Base-by-base conservation (phyloP, 257 asterid species). In the Cynanchum wilfordii region DNA sequence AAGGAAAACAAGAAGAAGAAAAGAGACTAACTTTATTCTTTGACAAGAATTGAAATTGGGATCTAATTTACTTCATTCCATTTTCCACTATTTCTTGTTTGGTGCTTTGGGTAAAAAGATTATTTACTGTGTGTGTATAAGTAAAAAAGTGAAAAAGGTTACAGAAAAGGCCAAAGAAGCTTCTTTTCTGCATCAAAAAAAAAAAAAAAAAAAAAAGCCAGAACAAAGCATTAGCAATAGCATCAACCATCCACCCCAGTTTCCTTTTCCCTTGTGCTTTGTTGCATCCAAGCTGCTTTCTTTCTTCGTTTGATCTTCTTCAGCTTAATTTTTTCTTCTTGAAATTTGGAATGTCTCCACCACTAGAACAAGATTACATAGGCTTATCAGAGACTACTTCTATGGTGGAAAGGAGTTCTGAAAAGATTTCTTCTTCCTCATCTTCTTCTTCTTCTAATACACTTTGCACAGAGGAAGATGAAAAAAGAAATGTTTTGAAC, bases 331-430 rank as follows among this genome's bases (percentile, higher is more conserved):
- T 67, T 55, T 73, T 74, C 47, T 69, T 44, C 55, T 44, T 68
- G 56, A 50, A 45, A 47, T 59, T 25, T 3, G 51, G 66, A 62
- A 89, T 89, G 94, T 86, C 90, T 80, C 71, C 68, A 29, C 87
- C 89, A 75, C 76, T 85, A 65, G 92, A 88, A 74, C 92, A 85
- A 40, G 90, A 86, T 75, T 87, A 88, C 67, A 86, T 83, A 83
- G 96, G 96, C 73, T 70, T 87, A 77, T 80, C 87, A 55, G 95
- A 86, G 87, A 69, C 86, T 82, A 69, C 86, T 82, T 77, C 77
- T 45, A 75, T 80, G 3, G 36, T 73, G 75, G 90, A 81, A 68
- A 84, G 78, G 75, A 70, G 45, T 81, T 76, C 86, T 74, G 89
- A 75, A 47, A 80, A 80, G 73, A 57, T 77, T 68, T 58, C 73